Conservation (phyloP, 1,284 basidiomycete genomes). For the Austroboletus niveus region DNA sequence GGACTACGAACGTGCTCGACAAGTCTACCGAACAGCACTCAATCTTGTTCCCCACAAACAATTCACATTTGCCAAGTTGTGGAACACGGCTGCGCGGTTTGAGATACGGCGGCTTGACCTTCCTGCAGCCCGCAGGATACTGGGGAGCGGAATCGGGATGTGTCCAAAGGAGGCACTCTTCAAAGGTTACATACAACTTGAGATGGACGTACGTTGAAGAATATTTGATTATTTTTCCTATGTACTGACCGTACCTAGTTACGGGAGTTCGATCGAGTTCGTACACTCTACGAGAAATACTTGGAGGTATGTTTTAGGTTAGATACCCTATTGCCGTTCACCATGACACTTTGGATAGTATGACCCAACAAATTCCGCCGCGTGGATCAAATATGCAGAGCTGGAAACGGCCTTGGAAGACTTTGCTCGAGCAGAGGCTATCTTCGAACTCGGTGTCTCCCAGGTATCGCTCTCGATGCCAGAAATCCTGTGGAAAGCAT, state of each 20-base stretch:
- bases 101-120: conserved; percentile 88
- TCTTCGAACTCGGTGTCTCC: conserved; percentile 93
- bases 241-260: conserved; percentile 43
- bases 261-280: conserved; percentile 94
- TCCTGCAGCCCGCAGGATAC: conserved; percentile 81
- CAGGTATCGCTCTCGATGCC: conserved; percentile 96
- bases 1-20: conserved; percentile 82
- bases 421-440: conserved; percentile 86
- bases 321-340: not conserved
- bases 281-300: conserved; percentile 93
- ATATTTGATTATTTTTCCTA: not conserved
- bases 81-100: conserved; percentile 89
- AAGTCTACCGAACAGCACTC: conserved; percentile 91
- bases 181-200: conserved; percentile 92
- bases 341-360: conserved; percentile 45
- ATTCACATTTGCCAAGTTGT: conserved; percentile 97
- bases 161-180: conserved; percentile 93
- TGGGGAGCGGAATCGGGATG: conserved; percentile 93
- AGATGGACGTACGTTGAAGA: conserved; percentile 67
- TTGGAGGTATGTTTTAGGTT: conserved; percentile 60
- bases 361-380: conserved; percentile 85
- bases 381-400: conserved; percentile 98
- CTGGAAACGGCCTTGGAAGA: conserved; percentile 93
- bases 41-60: conserved; percentile 91
- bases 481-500: conserved; percentile 96